These are phyloP conservation scores for Scytalidium sp. DNA, from an alignment of 2,329 filamentous ascomycete species.

Conservation along the genomic window DNA sequence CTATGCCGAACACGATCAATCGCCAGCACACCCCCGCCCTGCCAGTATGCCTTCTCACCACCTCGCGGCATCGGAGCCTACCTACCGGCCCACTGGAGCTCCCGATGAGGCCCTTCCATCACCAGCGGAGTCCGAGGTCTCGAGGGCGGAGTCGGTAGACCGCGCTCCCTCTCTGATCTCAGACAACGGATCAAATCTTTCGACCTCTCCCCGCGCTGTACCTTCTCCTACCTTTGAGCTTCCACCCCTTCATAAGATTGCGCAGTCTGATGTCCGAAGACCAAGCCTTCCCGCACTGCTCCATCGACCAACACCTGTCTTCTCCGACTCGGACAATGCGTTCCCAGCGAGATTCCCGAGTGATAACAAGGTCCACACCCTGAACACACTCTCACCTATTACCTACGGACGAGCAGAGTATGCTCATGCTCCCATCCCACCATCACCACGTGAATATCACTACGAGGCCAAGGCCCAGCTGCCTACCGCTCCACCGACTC, in stretches of 20 bases:
- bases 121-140: slow-evolving; percentile 61
- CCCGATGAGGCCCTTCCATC: slow-evolving; percentile 59
- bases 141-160: slow-evolving; percentile 53
- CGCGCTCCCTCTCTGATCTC: slow-evolving; percentile 68
- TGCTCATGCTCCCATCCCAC: slow-evolving; percentile 3
- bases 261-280: slow-evolving; percentile 16
- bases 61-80: slow-evolving; percentile 16
- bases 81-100: slow-evolving; percentile 26
- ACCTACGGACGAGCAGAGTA: slow-evolving; percentile 12
- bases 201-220: slow-evolving; percentile 48
- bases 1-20: slow-evolving; percentile 27
- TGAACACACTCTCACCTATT: slow-evolving; percentile 9
- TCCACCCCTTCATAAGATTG: slow-evolving; percentile 21
- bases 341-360: slow-evolving; percentile 17
- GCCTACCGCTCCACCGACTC: slow-evolving; percentile 26
- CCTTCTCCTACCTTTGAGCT: slow-evolving; percentile 27
- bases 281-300: slow-evolving; percentile 26
- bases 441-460: slow-evolving; percentile 16
- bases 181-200: slow-evolving; percentile 62
- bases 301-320: slow-evolving; percentile 17
- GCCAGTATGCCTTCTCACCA: slow-evolving; percentile 4
- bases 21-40: slow-evolving; percentile 28
- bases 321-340: slow-evolving; percentile 19
- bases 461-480: slow-evolving; percentile 15
- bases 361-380: slow-evolving; percentile 14